Conservation (phyloP, 2,329 filamentous ascomycete species). For the Berkeleyomyces rouxiae region DNA sequence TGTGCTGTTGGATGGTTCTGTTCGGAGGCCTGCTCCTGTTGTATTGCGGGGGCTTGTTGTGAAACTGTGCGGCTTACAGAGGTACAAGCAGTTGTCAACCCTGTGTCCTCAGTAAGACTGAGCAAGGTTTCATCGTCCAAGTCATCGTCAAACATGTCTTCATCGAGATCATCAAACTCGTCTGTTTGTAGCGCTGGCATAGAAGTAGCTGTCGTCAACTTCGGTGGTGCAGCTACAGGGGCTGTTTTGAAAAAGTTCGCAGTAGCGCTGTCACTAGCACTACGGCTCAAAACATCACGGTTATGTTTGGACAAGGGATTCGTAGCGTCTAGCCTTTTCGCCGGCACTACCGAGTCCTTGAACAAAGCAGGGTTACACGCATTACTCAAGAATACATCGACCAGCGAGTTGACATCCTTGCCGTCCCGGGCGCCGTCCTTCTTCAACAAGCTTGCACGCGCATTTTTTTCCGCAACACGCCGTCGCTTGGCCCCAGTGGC, state of each 20-base stretch:
- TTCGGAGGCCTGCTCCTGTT: neutral
- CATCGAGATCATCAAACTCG: slow-evolving; percentile 13
- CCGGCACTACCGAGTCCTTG: neutral
- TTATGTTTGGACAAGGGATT: neutral
- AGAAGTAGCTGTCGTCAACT: neutral
- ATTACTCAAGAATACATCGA: slow-evolving; percentile 13
- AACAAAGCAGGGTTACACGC: slow-evolving; percentile 3
- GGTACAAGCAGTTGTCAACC: slow-evolving; percentile 10
- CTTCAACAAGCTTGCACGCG: slow-evolving; percentile 7
- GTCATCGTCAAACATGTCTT: slow-evolving; percentile 14
- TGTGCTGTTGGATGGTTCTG: neutral
- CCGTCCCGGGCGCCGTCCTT: neutral
- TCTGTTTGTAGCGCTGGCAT: neutral
- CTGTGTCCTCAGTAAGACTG: slow-evolving; percentile 2
- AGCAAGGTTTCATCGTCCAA: slow-evolving; percentile 10
- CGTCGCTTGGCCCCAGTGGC: slow-evolving; percentile 9
- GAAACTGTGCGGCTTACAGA: neutral
- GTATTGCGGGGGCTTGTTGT: neutral
- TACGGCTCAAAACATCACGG: slow-evolving; percentile 2
- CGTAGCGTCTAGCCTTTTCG: neutral
- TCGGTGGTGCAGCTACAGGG: neutral
- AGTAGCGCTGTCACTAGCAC: slow-evolving; percentile 7
- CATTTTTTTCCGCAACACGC: slow-evolving; percentile 1
- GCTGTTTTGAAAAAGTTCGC: neutral
- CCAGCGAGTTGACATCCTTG: slow-evolving; percentile 5